Evolutionary conservation across 306 rosid species (phyloP), one percentile per base, ranked within the genome.

Genomic region (Inga oerstediana): DNA sequence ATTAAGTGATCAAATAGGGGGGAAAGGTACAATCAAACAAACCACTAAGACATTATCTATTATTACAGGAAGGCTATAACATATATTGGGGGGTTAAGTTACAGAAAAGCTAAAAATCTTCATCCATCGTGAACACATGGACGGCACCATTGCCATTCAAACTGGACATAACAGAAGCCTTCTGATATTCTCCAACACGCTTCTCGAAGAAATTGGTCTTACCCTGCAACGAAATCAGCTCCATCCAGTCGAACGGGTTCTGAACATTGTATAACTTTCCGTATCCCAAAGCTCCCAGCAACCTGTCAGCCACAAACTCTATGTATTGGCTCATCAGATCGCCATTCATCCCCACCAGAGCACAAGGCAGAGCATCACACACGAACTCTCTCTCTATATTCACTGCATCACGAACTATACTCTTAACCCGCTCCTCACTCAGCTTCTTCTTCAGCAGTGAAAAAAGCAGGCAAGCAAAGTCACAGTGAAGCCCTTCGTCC

Each of bases 181-280:
- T 95, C 88, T 93, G 97, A 27, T 93, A 95, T 11, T 95, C 98
- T 0, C 98, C 98, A 1, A 95, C 98, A 4, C 98, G 84, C 82
- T 93, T 90, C 83, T 95, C 98, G 10, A 95, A 95, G 82, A 95
- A 95, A 69, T 95, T 95, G 3, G 98, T 93, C 81, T 95, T 95
- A 27, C 98, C 97, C 75, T 95, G 97, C 73, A 95, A 82, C 1
- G 98, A 93, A n/a, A 95, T 95, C 85, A 95, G 70, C 81, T 95
- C 98, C 98, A 95, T 95, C 98, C 98, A 95, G 78, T 93, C 98
- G 32, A 95, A 95, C 0, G 98, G 98, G 73, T 95, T 95, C 73
- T 77, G 89, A 0, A 62, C 95, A 41, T 88, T 77, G n/a, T 91
- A 95, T 0, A 93, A 59, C 80, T 89, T 95, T 2, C 82, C 90